Evolutionary conservation across 2,329 filamentous ascomycete species (phyloP).

Genomic region (Xylariaceae sp.): DNA sequence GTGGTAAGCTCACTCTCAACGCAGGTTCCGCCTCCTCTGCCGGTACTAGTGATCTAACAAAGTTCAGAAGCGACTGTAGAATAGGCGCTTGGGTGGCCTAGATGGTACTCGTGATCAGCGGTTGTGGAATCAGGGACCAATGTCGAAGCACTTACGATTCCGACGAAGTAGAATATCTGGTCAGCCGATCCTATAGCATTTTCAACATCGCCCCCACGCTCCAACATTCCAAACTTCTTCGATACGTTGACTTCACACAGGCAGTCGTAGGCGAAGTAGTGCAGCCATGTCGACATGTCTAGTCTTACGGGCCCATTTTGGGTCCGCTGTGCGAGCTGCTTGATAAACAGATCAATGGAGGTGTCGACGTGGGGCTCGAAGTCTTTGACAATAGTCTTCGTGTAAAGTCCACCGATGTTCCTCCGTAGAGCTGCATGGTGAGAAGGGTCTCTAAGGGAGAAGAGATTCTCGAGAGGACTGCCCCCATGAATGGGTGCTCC

Average conservation of each 20-base stretch:
- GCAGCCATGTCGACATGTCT: constrained; percentile 9
- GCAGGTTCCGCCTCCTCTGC: background rate
- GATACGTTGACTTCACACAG: constrained; percentile 11
- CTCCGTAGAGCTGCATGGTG: constrained; percentile 1
- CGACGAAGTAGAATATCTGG: constrained; percentile 4
- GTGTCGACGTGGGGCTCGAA: constrained; percentile 7
- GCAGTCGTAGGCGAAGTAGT: constrained; percentile 10
- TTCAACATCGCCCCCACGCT: constrained; percentile 5
- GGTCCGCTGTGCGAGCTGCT: background rate
- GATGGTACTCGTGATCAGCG: background rate
- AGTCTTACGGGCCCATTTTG: background rate
- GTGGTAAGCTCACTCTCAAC: background rate
- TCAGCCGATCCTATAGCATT: constrained; percentile 5
- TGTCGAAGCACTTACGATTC: background rate
- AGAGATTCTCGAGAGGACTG: constrained; percentile 3
- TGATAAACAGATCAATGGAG: constrained; percentile 4
- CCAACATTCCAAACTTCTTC: constrained; percentile 7
- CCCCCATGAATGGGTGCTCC: constrained; percentile 1
- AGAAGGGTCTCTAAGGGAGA: constrained; percentile 1
- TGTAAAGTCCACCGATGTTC: constrained; percentile 3
- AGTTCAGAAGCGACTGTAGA: background rate
- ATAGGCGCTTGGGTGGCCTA: background rate
- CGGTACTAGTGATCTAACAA: background rate
- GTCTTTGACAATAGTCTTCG: constrained; percentile 1
- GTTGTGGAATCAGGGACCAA: background rate